Conservation (phyloP, 83 land plant genomes). For the Larix sibirica region DNA sequence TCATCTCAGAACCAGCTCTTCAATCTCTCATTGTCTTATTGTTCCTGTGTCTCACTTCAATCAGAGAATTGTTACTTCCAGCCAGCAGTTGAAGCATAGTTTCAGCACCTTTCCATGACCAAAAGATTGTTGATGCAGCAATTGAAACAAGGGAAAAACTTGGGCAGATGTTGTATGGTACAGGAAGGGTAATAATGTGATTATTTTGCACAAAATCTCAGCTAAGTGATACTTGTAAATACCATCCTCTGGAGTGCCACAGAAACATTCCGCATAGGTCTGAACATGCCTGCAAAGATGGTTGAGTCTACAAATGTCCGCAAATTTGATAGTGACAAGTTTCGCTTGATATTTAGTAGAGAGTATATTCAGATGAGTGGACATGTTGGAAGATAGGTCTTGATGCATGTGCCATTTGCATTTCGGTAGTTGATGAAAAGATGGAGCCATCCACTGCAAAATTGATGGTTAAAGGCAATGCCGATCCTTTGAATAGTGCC, state of each 20-base stretch:
- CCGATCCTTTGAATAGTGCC: constrained; percentile 97
- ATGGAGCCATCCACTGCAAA: constrained; percentile 97
- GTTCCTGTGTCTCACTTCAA: too few relatives aligned
- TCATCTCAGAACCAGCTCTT: too few relatives aligned
- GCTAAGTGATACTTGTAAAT: too few relatives aligned
- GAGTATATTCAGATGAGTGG: constrained; percentile 99
- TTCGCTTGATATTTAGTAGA: constrained; percentile 95
- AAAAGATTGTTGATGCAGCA: too few relatives aligned
- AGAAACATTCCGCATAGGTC: constrained; percentile 95
- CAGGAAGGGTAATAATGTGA: too few relatives aligned
- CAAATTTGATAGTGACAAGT: constrained; percentile 97
- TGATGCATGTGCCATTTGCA: constrained; percentile 91
- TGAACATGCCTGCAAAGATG: constrained; percentile 99
- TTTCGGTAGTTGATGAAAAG: constrained; percentile 96
- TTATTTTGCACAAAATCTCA: too few relatives aligned
- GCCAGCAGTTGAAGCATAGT: too few relatives aligned
- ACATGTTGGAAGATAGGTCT: constrained; percentile 98
- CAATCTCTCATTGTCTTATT: too few relatives aligned
- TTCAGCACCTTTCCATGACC: too few relatives aligned
- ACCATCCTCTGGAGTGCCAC: constrained; percentile 29
- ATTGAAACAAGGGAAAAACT: too few relatives aligned
- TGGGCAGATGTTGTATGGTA: too few relatives aligned
- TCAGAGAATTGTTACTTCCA: too few relatives aligned
- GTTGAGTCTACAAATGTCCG: constrained; percentile 96
- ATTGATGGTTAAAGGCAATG: constrained; percentile 91